These are phyloP conservation scores for Mesotaenium endlicherianum DNA, from an alignment of 139 green algal genomes.

Conservation along the genomic window DNA sequence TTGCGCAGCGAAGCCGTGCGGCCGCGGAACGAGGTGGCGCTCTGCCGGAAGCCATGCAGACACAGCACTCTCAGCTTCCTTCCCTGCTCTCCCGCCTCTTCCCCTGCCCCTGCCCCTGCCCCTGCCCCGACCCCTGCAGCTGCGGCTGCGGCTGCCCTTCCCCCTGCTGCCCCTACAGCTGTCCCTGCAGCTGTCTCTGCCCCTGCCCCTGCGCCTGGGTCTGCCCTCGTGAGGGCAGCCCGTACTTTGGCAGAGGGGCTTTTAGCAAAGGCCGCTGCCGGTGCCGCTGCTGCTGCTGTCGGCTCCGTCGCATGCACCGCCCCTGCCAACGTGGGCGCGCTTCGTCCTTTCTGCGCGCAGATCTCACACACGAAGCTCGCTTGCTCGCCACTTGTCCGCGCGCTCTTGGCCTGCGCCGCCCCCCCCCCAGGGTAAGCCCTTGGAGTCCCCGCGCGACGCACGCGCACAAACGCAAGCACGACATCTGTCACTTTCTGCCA, in stretches of 20 bases:
- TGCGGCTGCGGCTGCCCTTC: no score
- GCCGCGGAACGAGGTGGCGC: constrained; percentile 64
- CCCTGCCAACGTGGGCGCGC: no score
- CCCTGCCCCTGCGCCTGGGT: not conserved
- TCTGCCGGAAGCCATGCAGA: constrained; percentile 88
- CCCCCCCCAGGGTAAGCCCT: no score
- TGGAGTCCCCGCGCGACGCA: no score
- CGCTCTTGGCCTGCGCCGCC: no score
- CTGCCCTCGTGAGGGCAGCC: not conserved
- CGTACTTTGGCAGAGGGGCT: no score
- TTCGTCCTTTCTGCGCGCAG: not conserved
- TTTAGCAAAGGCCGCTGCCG: not conserved
- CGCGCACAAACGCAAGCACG: no score
- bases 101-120: not conserved
- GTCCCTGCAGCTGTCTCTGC: not conserved
- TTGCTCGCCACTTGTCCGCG: no score
- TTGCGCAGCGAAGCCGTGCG: constrained; percentile 64
- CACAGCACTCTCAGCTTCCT: constrained; percentile 65
- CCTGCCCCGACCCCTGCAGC: not conserved
- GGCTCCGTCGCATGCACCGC: no score
- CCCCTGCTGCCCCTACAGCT: not conserved
- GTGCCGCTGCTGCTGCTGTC: not conserved
- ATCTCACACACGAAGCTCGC: no score
- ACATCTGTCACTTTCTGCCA: no score
- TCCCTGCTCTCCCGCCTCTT: not conserved